A percentile compares a stretch with the other conserved stretches of the same genome.
Evolutionary conservation across 441 rosid species (phyloP).

Genomic region (Cnidoscolus chayamansa): DNA sequence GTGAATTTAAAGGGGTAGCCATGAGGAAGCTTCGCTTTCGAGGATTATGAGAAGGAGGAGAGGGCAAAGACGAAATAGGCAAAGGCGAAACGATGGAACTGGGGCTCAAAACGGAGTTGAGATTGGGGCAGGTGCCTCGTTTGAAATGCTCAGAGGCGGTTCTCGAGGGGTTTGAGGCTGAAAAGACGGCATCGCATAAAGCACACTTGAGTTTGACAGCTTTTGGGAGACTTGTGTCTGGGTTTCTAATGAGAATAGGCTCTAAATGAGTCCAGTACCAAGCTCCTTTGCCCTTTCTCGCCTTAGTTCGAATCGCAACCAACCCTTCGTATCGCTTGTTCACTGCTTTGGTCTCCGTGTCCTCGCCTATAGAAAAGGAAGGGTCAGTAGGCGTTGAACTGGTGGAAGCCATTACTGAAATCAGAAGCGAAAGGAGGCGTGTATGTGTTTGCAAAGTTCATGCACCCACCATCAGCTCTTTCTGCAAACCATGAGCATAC

Average conservation of each 20-base stretch:
- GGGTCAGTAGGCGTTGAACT: slow-evolving; percentile 40
- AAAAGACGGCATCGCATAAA: slow-evolving; percentile 83
- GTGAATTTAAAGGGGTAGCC: slow-evolving; percentile 45
- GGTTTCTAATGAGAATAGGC: slow-evolving; percentile 49
- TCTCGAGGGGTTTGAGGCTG: slow-evolving; percentile 90
- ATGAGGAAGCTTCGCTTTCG: slow-evolving; percentile 38
- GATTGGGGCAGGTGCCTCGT: slow-evolving; percentile 65
- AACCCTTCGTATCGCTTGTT: slow-evolving; percentile 54
- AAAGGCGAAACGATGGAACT: slow-evolving; percentile 59
- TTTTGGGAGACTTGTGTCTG: slow-evolving; percentile 53
- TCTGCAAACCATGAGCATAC: background rate
- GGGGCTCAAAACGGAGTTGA: slow-evolving; percentile 46
- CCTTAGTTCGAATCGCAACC: slow-evolving; percentile 47
- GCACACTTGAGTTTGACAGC: slow-evolving; percentile 66
- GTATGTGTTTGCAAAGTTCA: background rate
- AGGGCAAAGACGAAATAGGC: slow-evolving; percentile 31
- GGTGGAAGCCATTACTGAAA: slow-evolving; percentile 40
- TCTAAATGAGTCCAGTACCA: slow-evolving; percentile 76
- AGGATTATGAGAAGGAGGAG: slow-evolving; percentile 23
- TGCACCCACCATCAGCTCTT: background rate
- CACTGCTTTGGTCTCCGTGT: slow-evolving; percentile 41
- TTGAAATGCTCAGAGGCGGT: slow-evolving; percentile 76
- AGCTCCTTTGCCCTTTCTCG: slow-evolving; percentile 69
- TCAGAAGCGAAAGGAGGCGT: background rate
- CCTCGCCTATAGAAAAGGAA: slow-evolving; percentile 52